Base-by-base conservation (phyloP, 2,329 filamentous ascomycete species). In the Colletotrichum salicis region DNA sequence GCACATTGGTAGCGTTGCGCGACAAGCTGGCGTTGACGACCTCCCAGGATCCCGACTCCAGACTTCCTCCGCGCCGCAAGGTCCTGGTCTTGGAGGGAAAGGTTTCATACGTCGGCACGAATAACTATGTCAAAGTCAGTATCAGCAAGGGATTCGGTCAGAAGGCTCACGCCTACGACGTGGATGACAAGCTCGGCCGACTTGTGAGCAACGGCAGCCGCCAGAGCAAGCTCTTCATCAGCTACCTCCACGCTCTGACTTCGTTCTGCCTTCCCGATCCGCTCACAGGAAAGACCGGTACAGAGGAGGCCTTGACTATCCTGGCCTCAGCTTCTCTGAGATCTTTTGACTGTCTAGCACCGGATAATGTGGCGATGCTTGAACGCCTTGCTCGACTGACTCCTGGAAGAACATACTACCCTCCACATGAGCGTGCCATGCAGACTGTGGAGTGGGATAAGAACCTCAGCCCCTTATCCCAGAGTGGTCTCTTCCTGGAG, bases 231-330 rank as follows among this genome's bases (percentile, higher is more conserved):
- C 78, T 92, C 0, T 82, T 85, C n/a, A 78, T 89, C 0, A 80
- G 81, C 12, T 86, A 87, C 31, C 77, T 91, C 0, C 88, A 91
- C 72, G 88, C 85, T 0, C 67, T 89, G 0, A 91, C 89, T 0
- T 87, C 88, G 8, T 0, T 83, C 84, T 61, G 87, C 82, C 35
- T 89, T 0, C 84, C 85, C 0, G 89, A 91, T 74, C 79, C 78
- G 0, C 79, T 90, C 0, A 87, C 85, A 0, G 58, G 75, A 0
- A 77, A 78, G 6, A 91, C 87, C 0, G 89, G 90, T 0, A 89
- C 87, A 0, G 88, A 91, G 73, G 78, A 86, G 57, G 86, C 88
- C 0, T 75, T 91, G 0, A 73, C 75, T 0, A 86, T 89, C 1
- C 76, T 91, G 0, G 59, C 70, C 0, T 88, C 86, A 0, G 86